These are phyloP conservation scores for Glycine tomentella DNA, from an alignment of 306 rosid genomes.

Conservation along the genomic window DNA sequence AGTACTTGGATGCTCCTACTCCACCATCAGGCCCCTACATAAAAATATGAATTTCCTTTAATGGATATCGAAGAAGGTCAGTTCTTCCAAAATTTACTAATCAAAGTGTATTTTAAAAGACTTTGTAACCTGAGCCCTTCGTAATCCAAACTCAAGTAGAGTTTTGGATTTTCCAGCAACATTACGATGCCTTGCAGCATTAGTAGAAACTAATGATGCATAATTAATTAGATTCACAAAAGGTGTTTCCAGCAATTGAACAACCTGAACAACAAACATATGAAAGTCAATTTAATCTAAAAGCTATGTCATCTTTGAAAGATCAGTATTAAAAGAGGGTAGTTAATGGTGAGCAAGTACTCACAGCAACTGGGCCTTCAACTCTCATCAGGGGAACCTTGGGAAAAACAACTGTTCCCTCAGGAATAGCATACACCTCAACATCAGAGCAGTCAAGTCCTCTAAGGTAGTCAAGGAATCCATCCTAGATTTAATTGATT, in stretches of 20 bases:
- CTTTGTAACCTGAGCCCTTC: slow-evolving; percentile 95
- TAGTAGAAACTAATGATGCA: slow-evolving; percentile 93
- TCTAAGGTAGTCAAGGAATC: slow-evolving; percentile 86
- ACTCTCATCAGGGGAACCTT: slow-evolving; percentile 91
- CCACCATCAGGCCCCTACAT: slow-evolving; percentile 99
- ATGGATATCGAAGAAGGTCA: slow-evolving; percentile 31
- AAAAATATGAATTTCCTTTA: slow-evolving; percentile 41
- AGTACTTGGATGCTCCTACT: slow-evolving; percentile 91
- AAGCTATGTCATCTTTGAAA: slow-evolving; percentile 26
- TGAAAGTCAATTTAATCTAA: slow-evolving; percentile 30
- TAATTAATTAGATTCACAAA: slow-evolving; percentile 87
- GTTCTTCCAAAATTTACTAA: slow-evolving; percentile 29
- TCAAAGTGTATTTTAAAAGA: slow-evolving; percentile 34
- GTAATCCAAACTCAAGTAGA: slow-evolving; percentile 95
- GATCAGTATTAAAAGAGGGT: slow-evolving; percentile 21
- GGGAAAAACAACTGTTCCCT: slow-evolving; percentile 95
- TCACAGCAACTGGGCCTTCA: slow-evolving; percentile 98
- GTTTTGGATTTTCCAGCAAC: slow-evolving; percentile 96
- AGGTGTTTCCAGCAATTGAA: slow-evolving; percentile 96
- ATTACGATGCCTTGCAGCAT: slow-evolving; percentile 98
- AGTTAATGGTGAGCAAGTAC: slow-evolving; percentile 49
- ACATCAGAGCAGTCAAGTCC: slow-evolving; percentile 90
- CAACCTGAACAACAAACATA: slow-evolving; percentile 65
- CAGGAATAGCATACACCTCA: slow-evolving; percentile 84
- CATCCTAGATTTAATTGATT: slow-evolving; percentile 70